These are phyloP conservation scores for Fragilariopsis cylindrus DNA, from an alignment of 108 stramenopile species.

Conservation along the genomic window DNA sequence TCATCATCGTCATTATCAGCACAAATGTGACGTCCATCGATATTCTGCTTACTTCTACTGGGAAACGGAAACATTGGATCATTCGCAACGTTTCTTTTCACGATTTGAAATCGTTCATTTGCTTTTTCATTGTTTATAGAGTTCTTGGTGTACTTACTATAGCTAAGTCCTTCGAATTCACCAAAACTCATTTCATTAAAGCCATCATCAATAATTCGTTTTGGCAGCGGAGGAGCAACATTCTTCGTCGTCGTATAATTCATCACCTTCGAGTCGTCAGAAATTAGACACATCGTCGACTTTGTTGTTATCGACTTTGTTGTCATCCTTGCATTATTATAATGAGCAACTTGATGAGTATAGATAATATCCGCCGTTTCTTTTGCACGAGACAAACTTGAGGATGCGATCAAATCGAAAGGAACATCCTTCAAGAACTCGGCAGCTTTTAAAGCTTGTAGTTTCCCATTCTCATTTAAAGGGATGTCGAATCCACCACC, in stretches of 20 bases:
- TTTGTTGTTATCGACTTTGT: conserved; percentile 18
- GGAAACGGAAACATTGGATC: conserved; percentile 26
- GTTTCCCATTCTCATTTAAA: conserved; percentile 40
- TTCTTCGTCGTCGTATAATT: too few relatives aligned
- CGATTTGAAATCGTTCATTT: conserved; percentile 17
- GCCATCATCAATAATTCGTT: conserved; percentile 25
- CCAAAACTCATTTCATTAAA: conserved; percentile 58
- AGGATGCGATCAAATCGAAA: conserved; percentile 34
- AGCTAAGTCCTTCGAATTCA: conserved; percentile 38
- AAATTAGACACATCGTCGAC: too few relatives aligned
- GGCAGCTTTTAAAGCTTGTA: conserved; percentile 32
- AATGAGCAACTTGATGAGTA: neutral
- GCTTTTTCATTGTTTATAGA: conserved; percentile 7
- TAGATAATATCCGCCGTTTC: conserved; percentile 45
- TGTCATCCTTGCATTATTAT: neutral
- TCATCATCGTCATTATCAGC: neutral
- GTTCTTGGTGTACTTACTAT: neutral
- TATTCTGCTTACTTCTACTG: neutral
- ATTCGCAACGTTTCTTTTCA: conserved; percentile 4
- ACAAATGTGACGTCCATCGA: neutral
- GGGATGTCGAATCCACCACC: conserved; percentile 52
- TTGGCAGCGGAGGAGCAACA: neutral
- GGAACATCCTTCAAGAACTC: conserved; percentile 31
- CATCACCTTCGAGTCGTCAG: too few relatives aligned
- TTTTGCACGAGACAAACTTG: conserved; percentile 37